These are phyloP conservation scores for Cryptosporidium xiaoi DNA, from an alignment of 169 alveolate species.

Conservation along the genomic window DNA sequence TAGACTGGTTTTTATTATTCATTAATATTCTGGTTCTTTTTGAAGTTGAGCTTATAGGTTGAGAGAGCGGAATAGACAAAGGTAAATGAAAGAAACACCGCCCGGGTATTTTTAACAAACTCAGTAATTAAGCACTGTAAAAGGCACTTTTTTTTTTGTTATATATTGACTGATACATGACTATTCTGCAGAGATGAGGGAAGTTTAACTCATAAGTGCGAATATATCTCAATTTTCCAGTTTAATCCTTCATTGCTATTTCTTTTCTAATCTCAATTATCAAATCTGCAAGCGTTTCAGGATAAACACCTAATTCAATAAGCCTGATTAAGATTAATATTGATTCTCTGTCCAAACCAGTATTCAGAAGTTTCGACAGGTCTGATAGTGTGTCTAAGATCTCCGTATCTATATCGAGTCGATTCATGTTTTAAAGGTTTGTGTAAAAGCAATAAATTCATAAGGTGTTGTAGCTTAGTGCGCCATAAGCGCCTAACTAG, in stretches of 20 bases:
- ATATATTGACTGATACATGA: too few relatives aligned
- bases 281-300: constrained; percentile 58
- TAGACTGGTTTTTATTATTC: constrained; percentile 45
- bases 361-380: constrained; percentile 6
- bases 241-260: not conserved
- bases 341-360: constrained; percentile 65
- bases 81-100: constrained; percentile 3
- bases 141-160: too few relatives aligned
- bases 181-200: too few relatives aligned
- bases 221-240: not conserved
- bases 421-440: not conserved
- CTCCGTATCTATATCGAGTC: constrained; percentile 2
- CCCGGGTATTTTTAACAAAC: too few relatives aligned
- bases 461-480: too few relatives aligned
- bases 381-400: constrained; percentile 37
- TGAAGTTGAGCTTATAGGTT: not conserved
- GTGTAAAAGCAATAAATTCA: too few relatives aligned
- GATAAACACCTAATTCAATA: constrained; percentile 43
- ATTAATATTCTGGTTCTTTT: not conserved
- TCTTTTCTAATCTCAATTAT: constrained; percentile 44
- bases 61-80: constrained; percentile 7
- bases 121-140: too few relatives aligned
- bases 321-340: constrained; percentile 27
- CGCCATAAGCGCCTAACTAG: too few relatives aligned
- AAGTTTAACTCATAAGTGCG: not conserved